Conservation (phyloP, 2,329 filamentous ascomycete genomes). For the Stemphylium lycopersici region DNA sequence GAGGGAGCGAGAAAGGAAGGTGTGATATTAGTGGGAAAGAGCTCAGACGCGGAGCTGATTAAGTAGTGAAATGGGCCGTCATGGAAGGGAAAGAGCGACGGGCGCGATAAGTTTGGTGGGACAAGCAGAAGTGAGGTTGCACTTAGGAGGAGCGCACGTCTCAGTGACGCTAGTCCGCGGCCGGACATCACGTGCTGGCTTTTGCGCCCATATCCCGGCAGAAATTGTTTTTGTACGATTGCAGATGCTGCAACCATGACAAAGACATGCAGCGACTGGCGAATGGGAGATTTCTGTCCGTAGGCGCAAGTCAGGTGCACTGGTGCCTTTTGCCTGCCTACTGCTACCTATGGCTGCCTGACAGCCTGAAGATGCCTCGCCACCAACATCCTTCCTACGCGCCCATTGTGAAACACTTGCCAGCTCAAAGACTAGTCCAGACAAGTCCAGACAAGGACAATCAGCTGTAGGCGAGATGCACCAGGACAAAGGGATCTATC, state of each 20-base stretch:
- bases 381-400: conserved; percentile 12
- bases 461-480: background rate
- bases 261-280: conserved; percentile 21
- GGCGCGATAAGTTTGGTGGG: conserved; percentile 21
- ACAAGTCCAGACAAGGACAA: background rate
- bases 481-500: background rate
- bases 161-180: conserved; percentile 16
- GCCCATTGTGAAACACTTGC: conserved; percentile 21
- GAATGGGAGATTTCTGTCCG: conserved; percentile 11
- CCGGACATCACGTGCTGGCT: conserved; percentile 25
- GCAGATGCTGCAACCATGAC: conserved; percentile 9
- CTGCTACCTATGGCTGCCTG: conserved; percentile 45
- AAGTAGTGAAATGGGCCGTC: conserved; percentile 40
- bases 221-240: conserved; percentile 4
- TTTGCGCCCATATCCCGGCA: conserved; percentile 8
- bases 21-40: conserved; percentile 23
- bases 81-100: conserved; percentile 35
- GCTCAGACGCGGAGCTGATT: conserved; percentile 37
- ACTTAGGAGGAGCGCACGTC: conserved; percentile 21
- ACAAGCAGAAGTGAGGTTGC: conserved; percentile 23
- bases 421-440: conserved; percentile 8
- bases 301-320: conserved; percentile 8
- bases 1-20: conserved; percentile 19
- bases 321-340: conserved; percentile 30
- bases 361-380: conserved; percentile 22